Conservation (phyloP, 2,329 filamentous ascomycete genomes). For the Alternaria alternata region DNA sequence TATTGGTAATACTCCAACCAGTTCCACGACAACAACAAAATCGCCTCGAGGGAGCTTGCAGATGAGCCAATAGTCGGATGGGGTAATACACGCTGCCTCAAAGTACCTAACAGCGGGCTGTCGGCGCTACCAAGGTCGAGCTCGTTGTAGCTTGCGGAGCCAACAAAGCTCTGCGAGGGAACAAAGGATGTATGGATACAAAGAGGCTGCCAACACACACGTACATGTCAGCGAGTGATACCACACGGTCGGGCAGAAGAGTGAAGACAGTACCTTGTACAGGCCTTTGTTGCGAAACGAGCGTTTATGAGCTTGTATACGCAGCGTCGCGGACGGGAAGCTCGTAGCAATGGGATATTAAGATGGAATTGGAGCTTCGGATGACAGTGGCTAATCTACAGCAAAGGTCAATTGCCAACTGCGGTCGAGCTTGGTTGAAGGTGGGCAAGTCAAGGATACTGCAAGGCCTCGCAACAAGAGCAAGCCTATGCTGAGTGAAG, state of each 20-base stretch:
- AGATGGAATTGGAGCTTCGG: constrained; percentile 9
- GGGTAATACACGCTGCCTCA: not conserved
- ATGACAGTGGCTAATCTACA: constrained; percentile 5
- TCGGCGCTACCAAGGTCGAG: constrained; percentile 13
- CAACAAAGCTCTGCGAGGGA: constrained; percentile 24
- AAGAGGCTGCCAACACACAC: constrained; percentile 28
- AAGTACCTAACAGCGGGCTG: constrained; percentile 7
- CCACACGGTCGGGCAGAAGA: constrained; percentile 6
- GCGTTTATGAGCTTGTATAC: constrained; percentile 14
- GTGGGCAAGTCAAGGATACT: constrained; percentile 18
- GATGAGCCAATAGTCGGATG: constrained; percentile 3
- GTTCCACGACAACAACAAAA: constrained; percentile 22
- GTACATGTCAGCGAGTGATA: constrained; percentile 37
- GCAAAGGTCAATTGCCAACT: constrained; percentile 24
- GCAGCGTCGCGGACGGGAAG: constrained; percentile 18
- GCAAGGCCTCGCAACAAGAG: constrained; percentile 16
- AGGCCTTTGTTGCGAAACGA: constrained; percentile 7
- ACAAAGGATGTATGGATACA: constrained; percentile 36
- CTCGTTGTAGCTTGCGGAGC: constrained; percentile 22
- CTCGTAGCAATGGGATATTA: constrained; percentile 19
- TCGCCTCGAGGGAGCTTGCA: constrained; percentile 11
- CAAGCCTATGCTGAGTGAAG: constrained; percentile 15
- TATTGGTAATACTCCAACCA: constrained; percentile 21
- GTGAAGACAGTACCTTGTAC: constrained; percentile 27
- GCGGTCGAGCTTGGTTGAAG: constrained; percentile 12